Evolutionary conservation across 2,329 filamentous ascomycete species (phyloP), one percentile per base, ranked within the genome.

Genomic region (Fusarium fracticaudum): DNA sequence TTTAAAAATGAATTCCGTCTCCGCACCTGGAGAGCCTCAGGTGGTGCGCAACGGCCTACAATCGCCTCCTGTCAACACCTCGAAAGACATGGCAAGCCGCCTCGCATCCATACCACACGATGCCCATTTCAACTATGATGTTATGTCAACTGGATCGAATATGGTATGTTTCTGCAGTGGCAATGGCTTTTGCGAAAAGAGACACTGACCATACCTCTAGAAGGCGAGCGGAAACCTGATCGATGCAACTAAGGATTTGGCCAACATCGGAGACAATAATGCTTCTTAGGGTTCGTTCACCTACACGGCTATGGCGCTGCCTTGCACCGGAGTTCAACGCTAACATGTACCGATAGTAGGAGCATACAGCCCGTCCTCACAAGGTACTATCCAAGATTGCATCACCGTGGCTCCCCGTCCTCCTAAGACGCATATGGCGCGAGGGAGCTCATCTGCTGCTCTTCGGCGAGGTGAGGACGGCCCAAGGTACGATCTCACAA

Each of bases 231-330:
- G 22, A 26, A 17, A 33, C 24, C 24, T 47, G 41, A 26, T 11
- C 17, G 29, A 44, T 29, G 8, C 20, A n/a, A n/a, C 31, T 22
- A 12, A 41, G 20, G 26, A 26, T 31, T 43, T 59, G 61, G 29
- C 37, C n/a, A 20, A 20, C 10, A 40, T 47, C 22, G 20, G 29
- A 51, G 26, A n/a, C 22, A 29, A 47, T 6, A 45, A 50, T 55
- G 43, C 53, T 72, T 54, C 63, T 57, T 72, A 72, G 69, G 54
- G 69, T 72, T 55, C 40, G 47, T 20, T 22, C 31, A 17, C 12
- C n/a, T 31, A 26, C 40, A 14, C 41, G 6, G 22, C 29, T 48
- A 50, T 35, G 14, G 45, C 26, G 13, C 22, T 31, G 8, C 29
- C 17, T 9, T 22, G 22, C 4, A 14, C 29, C 9, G 11, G 12